Evolutionary conservation across 2,329 filamentous ascomycete species (phyloP).

Genomic region (Endothia cerciana): DNA sequence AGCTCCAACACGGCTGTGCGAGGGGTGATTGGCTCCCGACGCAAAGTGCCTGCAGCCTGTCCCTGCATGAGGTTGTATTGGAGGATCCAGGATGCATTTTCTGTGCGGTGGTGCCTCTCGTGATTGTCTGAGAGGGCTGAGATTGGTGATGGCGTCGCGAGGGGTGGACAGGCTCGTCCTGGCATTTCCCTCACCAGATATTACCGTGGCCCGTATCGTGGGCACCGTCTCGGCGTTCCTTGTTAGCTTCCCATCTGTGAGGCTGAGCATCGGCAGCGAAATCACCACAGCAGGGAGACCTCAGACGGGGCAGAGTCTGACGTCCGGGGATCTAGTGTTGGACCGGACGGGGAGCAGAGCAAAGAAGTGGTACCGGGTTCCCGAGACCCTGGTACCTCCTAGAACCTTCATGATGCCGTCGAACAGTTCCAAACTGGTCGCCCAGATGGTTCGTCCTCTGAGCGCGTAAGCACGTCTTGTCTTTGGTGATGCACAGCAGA

Average conservation of each 20-base stretch:
- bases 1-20: conserved; percentile 1
- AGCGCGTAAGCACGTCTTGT: background rate
- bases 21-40: conserved; percentile 11
- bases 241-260: background rate
- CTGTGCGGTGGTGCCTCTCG: background rate
- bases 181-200: background rate
- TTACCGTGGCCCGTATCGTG: background rate
- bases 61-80: conserved; percentile 13
- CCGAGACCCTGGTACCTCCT: conserved; percentile 17
- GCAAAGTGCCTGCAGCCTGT: conserved; percentile 9
- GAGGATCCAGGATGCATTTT: conserved; percentile 1
- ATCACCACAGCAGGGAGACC: background rate
- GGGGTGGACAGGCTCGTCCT: background rate
- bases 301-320: conserved; percentile 11
- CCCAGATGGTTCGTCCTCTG: background rate
- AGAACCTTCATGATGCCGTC: no score
- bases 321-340: conserved; percentile 1
- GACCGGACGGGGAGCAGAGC: conserved; percentile 3
- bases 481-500: conserved; percentile 10
- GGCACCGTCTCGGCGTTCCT: background rate
- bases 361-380: conserved; percentile 13
- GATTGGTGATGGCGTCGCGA: background rate
- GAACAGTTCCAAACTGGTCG: no score
- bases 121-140: no score
- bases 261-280: background rate